A percentile compares a stretch with the other conserved stretches of the same genome.
These are phyloP conservation scores for Cryptococcus jaspeensis DNA, from an alignment of 1,284 basidiomycete species.

Conservation along the genomic window DNA sequence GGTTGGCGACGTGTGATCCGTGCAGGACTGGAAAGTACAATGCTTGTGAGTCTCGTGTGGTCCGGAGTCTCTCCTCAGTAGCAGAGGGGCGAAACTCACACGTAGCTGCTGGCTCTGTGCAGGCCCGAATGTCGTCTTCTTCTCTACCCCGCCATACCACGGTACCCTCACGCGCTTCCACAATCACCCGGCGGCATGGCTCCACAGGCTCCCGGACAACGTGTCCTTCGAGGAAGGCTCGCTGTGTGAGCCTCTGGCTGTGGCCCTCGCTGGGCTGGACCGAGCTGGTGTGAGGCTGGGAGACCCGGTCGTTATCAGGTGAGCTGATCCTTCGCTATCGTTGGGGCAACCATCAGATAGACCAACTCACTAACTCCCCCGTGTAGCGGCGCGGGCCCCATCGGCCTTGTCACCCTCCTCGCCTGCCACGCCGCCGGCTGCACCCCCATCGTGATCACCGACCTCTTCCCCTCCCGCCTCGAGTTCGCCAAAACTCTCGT, in stretches of 20 bases:
- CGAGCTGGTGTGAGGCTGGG: conserved; percentile 55
- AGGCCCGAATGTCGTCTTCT: conserved; percentile 54
- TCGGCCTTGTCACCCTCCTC: conserved; percentile 57
- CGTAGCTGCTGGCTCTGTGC: conserved; percentile 3
- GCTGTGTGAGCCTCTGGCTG: conserved; percentile 56
- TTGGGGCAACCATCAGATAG: neutral
- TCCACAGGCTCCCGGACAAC: conserved; percentile 56
- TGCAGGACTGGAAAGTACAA: conserved; percentile 58
- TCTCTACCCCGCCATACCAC: conserved; percentile 55
- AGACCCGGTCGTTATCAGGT: conserved; percentile 54
- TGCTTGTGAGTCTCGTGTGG: conserved; percentile 46
- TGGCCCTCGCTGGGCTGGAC: conserved; percentile 58
- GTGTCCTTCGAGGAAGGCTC: conserved; percentile 57
- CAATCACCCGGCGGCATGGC: conserved; percentile 57
- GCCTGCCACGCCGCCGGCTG: conserved; percentile 57
- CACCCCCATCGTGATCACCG: conserved; percentile 57
- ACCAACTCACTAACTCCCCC: neutral
- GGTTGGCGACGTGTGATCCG: conserved; percentile 52
- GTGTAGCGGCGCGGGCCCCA: conserved; percentile 55
- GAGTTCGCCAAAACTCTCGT: conserved; percentile 57
- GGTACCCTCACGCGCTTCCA: conserved; percentile 55
- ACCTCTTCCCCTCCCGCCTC: conserved; percentile 55
- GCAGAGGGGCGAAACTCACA: too few species aligned
- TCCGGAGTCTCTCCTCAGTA: too few species aligned
- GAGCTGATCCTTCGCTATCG: conserved; percentile 12